A percentile compares a stretch with the other conserved stretches of the same genome.
phyloP scores from a whole-genome alignment of 352 stramenopile species.

The Globisporangium carolinianum region DNA sequence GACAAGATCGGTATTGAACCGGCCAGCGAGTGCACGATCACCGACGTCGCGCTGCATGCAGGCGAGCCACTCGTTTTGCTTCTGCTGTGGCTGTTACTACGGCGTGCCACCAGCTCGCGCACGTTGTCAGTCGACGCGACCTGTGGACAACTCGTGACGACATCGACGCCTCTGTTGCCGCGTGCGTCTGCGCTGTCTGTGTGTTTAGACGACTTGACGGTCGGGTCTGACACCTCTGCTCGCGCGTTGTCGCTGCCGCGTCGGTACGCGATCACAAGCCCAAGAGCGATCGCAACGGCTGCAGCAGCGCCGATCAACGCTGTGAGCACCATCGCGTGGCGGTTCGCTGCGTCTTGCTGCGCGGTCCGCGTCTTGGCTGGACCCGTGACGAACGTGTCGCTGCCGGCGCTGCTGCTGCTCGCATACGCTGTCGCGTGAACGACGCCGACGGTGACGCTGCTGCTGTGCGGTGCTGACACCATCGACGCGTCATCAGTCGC shows the following conservation, averaged over 20 bases:
- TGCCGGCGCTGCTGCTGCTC: not conserved
- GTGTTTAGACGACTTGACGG: no score
- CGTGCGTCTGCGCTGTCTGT: no score
- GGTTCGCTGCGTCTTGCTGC: constrained; percentile 4
- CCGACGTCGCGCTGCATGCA: not conserved
- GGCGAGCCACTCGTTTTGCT: not conserved
- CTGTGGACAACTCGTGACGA: no score
- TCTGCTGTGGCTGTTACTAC: not conserved
- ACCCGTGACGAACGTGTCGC: not conserved
- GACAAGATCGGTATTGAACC: not conserved
- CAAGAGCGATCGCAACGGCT: not conserved
- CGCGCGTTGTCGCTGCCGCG: not conserved
- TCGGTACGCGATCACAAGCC: constrained; percentile 5
- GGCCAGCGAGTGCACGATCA: not conserved
- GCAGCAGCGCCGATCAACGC: not conserved
- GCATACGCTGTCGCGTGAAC: not conserved
- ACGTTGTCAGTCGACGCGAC: no score
- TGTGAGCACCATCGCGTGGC: constrained; percentile 7
- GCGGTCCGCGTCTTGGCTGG: not conserved
- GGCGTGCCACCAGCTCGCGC: no score
- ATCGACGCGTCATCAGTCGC: not conserved
- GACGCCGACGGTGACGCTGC: not conserved
- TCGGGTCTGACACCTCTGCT: no score
- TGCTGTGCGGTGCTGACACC: no score
- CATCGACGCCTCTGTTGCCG: no score